Base-by-base conservation (phyloP, 129 eudicot genomes). In the Chrysanthemum makinoi region DNA sequence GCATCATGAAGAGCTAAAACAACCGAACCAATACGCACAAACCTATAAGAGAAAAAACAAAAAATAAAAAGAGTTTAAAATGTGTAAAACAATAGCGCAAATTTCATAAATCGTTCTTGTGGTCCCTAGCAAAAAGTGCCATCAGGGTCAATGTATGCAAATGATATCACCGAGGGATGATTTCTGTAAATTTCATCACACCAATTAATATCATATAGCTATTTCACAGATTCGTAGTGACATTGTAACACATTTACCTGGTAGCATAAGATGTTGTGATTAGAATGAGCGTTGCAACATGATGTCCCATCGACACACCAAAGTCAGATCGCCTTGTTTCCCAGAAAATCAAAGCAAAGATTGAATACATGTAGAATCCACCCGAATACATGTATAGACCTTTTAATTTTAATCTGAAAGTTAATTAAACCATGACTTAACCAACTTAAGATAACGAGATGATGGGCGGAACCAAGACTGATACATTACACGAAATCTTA, bases 261-360 rank as follows among this genome's bases (percentile, higher is more conserved):
- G 55, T 55, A 65, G 80, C 66, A 66, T 83, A 86, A 43, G 91
- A 86, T 68, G 78, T 12, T 4, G 70, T 39, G 39, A 86, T 83
- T 65, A 86, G 85, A 35, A 80, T 50, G 19, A 83, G 14, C n/a
- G 85, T 80, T 65, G 85, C 75, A 60, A 86, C 39, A 68, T 86
- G 91, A 77, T 86, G 91, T 10, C 72, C 83, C 91, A 86, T 80
- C 1, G 85, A 80, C 55, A 80, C 87, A 35, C 78, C 80, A 71
- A 83, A 86, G 50, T 86, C 91, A 14, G 87, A 80, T 56, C 87
- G 83, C 39, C 87, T 77, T 62, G 87, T 82, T 74, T 86, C 91
- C 87, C 87, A 86, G 56, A 82, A 86, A 48, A 86, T 54, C 77
- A 86, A 76, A 56, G 91, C 87, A 77, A 86, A 86, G 17, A 86